These are phyloP conservation scores for Tetrastigma voinierianum DNA, from an alignment of 164 flowering plant genomes.

Conservation along the genomic window DNA sequence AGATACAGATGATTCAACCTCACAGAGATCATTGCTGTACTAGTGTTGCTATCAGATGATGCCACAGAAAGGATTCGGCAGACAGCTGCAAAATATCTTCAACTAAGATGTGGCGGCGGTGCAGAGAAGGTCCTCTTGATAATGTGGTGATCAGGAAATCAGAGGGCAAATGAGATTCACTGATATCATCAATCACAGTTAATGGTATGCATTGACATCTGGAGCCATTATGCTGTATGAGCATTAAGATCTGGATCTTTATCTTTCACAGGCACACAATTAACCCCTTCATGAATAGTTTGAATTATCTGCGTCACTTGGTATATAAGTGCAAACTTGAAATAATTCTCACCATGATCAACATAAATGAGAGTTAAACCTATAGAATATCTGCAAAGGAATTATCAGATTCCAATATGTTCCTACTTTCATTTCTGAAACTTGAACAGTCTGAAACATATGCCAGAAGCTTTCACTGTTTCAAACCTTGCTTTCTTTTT, in stretches of 20 bases:
- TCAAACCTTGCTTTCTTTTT: constrained; percentile 26
- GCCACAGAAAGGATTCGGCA: constrained; percentile 76
- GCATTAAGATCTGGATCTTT: constrained; percentile 18
- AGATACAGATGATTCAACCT: constrained; percentile 22
- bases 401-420: constrained; percentile 44
- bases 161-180: constrained; percentile 46
- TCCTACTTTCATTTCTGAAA: constrained; percentile 57
- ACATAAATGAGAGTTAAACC: constrained; percentile 22
- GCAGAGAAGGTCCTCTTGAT: constrained; percentile 76
- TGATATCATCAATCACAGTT: constrained; percentile 39
- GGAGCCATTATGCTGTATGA: constrained; percentile 20
- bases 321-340: constrained; percentile 18
- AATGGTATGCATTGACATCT: constrained; percentile 19
- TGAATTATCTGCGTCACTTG: too few relatives aligned
- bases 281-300: constrained; percentile 24
- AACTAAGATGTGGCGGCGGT: constrained; percentile 81
- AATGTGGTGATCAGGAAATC: constrained; percentile 81
- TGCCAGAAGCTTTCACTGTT: constrained; percentile 54
- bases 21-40: constrained; percentile 53
- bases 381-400: constrained; percentile 37
- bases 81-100: constrained; percentile 87
- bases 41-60: constrained; percentile 82
- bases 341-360: constrained; percentile 25
- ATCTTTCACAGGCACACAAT: constrained; percentile 12
- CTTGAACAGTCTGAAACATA: constrained; percentile 38